Evolutionary conservation across 2,329 filamentous ascomycete genomes (phyloP).

Genomic region (Thermomyces lanuginosus): DNA sequence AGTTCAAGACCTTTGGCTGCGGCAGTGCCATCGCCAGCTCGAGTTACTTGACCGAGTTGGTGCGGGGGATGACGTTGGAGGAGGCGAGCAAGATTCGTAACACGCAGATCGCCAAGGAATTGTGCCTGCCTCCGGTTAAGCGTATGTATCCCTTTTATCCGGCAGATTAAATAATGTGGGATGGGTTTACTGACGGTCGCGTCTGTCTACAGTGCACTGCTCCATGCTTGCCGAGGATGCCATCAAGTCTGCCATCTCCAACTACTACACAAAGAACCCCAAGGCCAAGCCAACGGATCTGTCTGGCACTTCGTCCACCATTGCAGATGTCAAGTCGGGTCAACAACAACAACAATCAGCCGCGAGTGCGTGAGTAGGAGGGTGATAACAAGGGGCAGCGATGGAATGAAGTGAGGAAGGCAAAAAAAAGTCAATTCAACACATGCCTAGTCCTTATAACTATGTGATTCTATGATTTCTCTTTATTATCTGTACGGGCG

Average conservation of each 20-base stretch:
- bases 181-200: constrained; percentile 2
- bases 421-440: too few species aligned
- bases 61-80: constrained; percentile 38
- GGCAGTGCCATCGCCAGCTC: constrained; percentile 88
- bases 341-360: too few species aligned
- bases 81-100: constrained; percentile 88
- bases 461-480: too few species aligned
- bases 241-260: constrained; percentile 79
- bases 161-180: constrained; percentile 1
- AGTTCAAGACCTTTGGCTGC: constrained; percentile 97
- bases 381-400: too few species aligned
- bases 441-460: too few species aligned
- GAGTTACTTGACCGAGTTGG: constrained; percentile 79
- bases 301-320: too few species aligned
- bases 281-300: constrained; percentile 58
- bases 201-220: constrained; percentile 61
- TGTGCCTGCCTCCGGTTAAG: constrained; percentile 78
- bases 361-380: too few species aligned
- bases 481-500: too few species aligned
- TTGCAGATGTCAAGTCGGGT: too few species aligned
- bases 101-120: constrained; percentile 94
- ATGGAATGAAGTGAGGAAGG: too few species aligned
- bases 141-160: constrained; percentile 28
- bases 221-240: constrained; percentile 86
- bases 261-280: constrained; percentile 86